Evolutionary conservation across 257 asterid genomes (phyloP), one percentile per base, ranked within the genome.

Genomic region (Capsicum pubescens): DNA sequence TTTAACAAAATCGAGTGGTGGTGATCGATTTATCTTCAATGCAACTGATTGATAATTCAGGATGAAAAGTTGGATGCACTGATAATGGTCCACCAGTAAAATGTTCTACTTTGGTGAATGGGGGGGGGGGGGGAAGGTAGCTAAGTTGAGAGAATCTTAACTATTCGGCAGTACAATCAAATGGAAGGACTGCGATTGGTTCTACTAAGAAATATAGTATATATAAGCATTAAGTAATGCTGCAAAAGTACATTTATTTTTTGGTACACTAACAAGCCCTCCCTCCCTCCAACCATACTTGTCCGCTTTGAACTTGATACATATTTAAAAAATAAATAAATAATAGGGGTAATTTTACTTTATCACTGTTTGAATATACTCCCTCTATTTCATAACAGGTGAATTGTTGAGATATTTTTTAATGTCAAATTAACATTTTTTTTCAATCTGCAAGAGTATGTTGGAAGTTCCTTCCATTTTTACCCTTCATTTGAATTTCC

Each of bases 41-140:
- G 42, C 81, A 76, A 48, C 60, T 48, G 60, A 72, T 48, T 12
- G 60, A 50, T 44, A 74, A 15, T 26, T 26, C 26, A 76, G 80
- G 80, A 74, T 21, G 21, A 74, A 55, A 72, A 48, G 80, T 12
- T 72, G 42, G 80, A 50, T 74, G 9, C 44, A 19, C 60, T 14
- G 60, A 48, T 21, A 46, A 48, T 72, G 60, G 44, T 74, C 13
- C 46, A 13, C 9, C 81, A 8, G 61, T 50, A 21, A 21, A 50
- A 74, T 74, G 81, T 50, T 74, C 39, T 3, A n/a, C 36, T 60
- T 19, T 60, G 14, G 32, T 60, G 68, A 60, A 60, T 19, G 2
- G 32, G 32, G 32, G n/a, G 32, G 2, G 32, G 13, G 35, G 8
- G 10, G 21, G 67, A 4, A 60, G 35, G 32, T 60, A 26, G 32